phyloP scores from a whole-genome alignment of 2,329 filamentous ascomycete genomes.

The Aspergillus aculeatinus region DNA sequence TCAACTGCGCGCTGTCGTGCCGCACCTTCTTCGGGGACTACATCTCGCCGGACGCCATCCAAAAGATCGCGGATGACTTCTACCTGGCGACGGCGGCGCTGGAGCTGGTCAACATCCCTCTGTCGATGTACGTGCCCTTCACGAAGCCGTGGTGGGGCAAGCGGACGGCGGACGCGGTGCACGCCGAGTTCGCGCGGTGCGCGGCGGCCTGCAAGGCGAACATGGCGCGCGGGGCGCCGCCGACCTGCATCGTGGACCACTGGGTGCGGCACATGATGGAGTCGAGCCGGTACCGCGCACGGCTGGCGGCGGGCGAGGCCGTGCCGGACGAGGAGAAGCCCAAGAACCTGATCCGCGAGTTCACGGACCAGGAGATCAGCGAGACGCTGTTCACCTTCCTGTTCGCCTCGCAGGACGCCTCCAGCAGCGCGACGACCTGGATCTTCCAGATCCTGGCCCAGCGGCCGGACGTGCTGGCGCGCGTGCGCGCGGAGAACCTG shows the following conservation, averaged over 20 bases:
- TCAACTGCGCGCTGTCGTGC: slow-evolving; percentile 85
- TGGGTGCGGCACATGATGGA: slow-evolving; percentile 83
- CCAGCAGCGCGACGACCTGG: slow-evolving; percentile 55
- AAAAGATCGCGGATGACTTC: slow-evolving; percentile 88
- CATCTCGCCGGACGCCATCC: slow-evolving; percentile 78
- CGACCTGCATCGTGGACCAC: slow-evolving; percentile 83
- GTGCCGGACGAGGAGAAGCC: slow-evolving; percentile 47
- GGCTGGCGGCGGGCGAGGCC: slow-evolving; percentile 64
- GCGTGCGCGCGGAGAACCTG: slow-evolving; percentile 51
- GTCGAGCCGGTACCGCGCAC: slow-evolving; percentile 71
- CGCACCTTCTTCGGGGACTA: slow-evolving; percentile 90
- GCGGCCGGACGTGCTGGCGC: slow-evolving; percentile 49
- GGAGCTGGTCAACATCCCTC: slow-evolving; percentile 87
- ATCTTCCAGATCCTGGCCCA: slow-evolving; percentile 55
- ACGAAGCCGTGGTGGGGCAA: slow-evolving; percentile 91
- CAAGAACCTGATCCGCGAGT: slow-evolving; percentile 50
- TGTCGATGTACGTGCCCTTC: slow-evolving; percentile 73
- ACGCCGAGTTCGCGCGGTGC: slow-evolving; percentile 78
- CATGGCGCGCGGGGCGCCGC: slow-evolving; percentile 74
- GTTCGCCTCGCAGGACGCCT: slow-evolving; percentile 56
- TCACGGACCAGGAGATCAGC: slow-evolving; percentile 51
- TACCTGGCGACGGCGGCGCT: slow-evolving; percentile 87
- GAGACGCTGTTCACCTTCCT: slow-evolving; percentile 56
- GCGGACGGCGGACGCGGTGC: slow-evolving; percentile 79
- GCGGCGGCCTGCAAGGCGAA: slow-evolving; percentile 81